Conservation (phyloP, 768 basidiomycete species). For the Collybiopsis confluens region DNA sequence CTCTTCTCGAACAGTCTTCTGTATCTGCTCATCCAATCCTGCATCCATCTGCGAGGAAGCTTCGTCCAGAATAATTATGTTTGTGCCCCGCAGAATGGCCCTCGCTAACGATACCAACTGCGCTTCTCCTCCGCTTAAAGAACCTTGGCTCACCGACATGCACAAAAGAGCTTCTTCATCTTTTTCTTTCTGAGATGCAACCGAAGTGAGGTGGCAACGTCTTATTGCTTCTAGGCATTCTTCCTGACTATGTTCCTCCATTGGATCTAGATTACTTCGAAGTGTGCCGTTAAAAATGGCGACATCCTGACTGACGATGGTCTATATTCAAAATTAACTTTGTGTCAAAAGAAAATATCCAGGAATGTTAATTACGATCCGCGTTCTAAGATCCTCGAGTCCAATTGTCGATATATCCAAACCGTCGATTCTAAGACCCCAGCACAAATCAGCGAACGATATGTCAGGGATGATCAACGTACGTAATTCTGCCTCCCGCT, state of each 20-base stretch:
- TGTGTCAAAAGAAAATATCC: background rate
- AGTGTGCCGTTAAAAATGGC: conserved; percentile 72
- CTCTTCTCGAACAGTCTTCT: conserved; percentile 70
- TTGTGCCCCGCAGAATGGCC: conserved; percentile 61
- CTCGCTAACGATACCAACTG: conserved; percentile 70
- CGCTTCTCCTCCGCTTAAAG: conserved; percentile 73
- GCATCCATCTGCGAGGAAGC: conserved; percentile 77
- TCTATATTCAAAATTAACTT: conserved; percentile 30
- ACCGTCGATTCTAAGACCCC: conserved; percentile 67
- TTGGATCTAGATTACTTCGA: conserved; percentile 68
- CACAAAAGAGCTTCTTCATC: conserved; percentile 42
- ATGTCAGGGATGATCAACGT: conserved; percentile 13
- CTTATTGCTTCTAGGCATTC: conserved; percentile 65
- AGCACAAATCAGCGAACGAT: background rate
- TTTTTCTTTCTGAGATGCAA: conserved; percentile 34
- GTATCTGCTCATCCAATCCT: conserved; percentile 71
- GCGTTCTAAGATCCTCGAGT: conserved; percentile 61
- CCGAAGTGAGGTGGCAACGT: conserved; percentile 54
- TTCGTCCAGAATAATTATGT: conserved; percentile 72
- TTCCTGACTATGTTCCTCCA: conserved; percentile 49
- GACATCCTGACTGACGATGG: conserved; percentile 73
- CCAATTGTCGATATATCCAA: conserved; percentile 67
- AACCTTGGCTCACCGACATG: conserved; percentile 60
- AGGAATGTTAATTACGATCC: conserved; percentile 38
- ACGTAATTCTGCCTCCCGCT: conserved; percentile 53